phyloP scores from a whole-genome alignment of 2,329 filamentous ascomycete genomes.

The Berkeleyomyces rouxiae region DNA sequence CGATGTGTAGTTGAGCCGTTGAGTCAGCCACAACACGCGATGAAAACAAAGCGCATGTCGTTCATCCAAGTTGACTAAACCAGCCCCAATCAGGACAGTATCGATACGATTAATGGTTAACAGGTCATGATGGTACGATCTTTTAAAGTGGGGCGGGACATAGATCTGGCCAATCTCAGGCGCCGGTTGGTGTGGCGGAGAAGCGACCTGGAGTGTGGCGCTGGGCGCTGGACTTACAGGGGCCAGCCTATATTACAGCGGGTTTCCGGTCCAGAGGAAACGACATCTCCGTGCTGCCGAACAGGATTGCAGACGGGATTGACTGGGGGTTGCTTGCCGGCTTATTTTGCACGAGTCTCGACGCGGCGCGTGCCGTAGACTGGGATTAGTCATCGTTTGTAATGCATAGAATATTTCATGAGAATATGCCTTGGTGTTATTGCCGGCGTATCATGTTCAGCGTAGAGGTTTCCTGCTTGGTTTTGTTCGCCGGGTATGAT shows the following conservation, averaged over 20 bases:
- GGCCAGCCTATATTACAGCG: not conserved
- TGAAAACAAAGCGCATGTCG: not conserved
- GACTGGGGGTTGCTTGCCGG: too few relatives aligned
- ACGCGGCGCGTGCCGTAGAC: not conserved
- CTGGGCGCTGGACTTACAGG: too few relatives aligned
- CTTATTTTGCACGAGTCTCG: not conserved
- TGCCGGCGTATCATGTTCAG: too few relatives aligned
- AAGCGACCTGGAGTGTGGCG: not conserved
- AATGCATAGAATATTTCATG: too few relatives aligned
- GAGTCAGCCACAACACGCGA: not conserved
- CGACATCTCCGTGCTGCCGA: not conserved
- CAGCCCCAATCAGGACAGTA: not conserved
- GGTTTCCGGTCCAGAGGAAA: not conserved
- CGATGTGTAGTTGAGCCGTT: not conserved
- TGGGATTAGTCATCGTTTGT: too few relatives aligned
- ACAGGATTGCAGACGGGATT: not conserved
- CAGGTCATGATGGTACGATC: slow-evolving; percentile 2
- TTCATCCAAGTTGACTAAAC: not conserved
- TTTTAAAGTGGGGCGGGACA: not conserved
- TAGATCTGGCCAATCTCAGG: not conserved
- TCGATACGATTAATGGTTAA: not conserved
- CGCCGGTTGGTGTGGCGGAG: not conserved
- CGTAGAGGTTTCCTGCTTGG: too few relatives aligned
- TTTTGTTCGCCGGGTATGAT: too few relatives aligned
- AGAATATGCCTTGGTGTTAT: too few relatives aligned